Evolutionary conservation across 2,329 filamentous ascomycete species (phyloP).

Genomic region (Talaromyces sp.): DNA sequence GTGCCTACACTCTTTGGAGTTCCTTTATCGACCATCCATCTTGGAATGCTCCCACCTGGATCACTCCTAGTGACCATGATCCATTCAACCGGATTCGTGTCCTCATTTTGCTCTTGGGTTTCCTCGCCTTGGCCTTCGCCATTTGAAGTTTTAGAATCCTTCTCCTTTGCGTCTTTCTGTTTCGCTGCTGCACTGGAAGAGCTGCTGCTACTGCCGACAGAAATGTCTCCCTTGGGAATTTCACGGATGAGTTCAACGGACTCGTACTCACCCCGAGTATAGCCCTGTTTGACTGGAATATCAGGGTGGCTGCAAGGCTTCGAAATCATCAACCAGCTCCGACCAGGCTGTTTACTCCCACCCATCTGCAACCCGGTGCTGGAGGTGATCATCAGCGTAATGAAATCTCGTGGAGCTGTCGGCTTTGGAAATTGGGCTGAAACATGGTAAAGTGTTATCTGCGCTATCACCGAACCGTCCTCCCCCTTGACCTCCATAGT

Average conservation of each 20-base stretch:
- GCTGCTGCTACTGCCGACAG: slow-evolving; percentile 5
- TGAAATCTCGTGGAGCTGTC: slow-evolving; percentile 84
- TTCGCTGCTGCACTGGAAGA: not conserved
- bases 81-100: slow-evolving; percentile 77
- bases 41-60: slow-evolving; percentile 82
- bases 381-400: slow-evolving; percentile 75
- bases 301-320: slow-evolving; percentile 79
- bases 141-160: slow-evolving; percentile 14
- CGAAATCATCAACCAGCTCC: slow-evolving; percentile 85
- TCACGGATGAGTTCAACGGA: slow-evolving; percentile 90
- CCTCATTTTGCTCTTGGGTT: slow-evolving; percentile 46
- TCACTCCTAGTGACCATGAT: slow-evolving; percentile 90
- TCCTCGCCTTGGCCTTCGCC: slow-evolving; percentile 19
- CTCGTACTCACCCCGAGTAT: slow-evolving; percentile 84
- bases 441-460: slow-evolving; percentile 71
- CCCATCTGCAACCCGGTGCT: slow-evolving; percentile 39
- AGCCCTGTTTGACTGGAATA: slow-evolving; percentile 69
- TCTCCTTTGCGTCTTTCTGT: slow-evolving; percentile 24
- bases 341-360: slow-evolving; percentile 43
- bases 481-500: slow-evolving; percentile 58
- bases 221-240: slow-evolving; percentile 54
- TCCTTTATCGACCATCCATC: slow-evolving; percentile 88
- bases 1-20: slow-evolving; percentile 78
- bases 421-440: slow-evolving; percentile 90
- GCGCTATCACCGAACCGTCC: slow-evolving; percentile 25